Evolutionary conservation across 352 stramenopile genomes (phyloP).

Genomic region (Globisporangium nunn): DNA sequence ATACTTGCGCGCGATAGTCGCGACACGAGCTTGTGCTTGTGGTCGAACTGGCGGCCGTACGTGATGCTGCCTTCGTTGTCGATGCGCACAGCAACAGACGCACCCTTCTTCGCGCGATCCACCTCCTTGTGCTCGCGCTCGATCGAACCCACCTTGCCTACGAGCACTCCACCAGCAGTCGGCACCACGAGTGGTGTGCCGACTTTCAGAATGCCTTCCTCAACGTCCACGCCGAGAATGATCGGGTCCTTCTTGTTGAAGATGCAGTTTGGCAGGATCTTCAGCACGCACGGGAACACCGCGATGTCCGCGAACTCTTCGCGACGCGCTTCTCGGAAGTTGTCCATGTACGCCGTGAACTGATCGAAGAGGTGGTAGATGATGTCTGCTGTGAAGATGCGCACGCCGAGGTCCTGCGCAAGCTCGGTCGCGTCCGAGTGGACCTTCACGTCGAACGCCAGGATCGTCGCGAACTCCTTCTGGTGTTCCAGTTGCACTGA

Average conservation of each 20-base stretch:
- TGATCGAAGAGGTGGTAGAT: constrained; percentile 99
- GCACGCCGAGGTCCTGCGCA: constrained; percentile 90
- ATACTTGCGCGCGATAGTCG: constrained; percentile 91
- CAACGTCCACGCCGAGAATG: constrained; percentile 96
- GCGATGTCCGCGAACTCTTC: constrained; percentile 90
- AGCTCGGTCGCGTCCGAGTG: constrained; percentile 90
- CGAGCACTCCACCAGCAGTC: constrained; percentile 62
- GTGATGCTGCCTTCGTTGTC: constrained; percentile 94
- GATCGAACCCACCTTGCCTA: constrained; percentile 96
- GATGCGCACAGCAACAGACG: constrained; percentile 95
- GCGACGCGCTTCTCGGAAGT: constrained; percentile 88
- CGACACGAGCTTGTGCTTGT: constrained; percentile 85
- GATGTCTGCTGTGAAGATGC: constrained; percentile 99
- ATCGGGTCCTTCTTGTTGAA: constrained; percentile 99
- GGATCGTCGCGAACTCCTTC: constrained; percentile 95
- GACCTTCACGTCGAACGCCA: constrained; percentile 98
- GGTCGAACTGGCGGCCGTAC: constrained; percentile 97
- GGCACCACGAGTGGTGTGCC: constrained; percentile 93
- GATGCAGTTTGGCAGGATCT: constrained; percentile 97
- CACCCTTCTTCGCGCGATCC: constrained; percentile 91
- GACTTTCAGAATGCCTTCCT: constrained; percentile 97
- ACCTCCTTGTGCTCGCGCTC: constrained; percentile 95
- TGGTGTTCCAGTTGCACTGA: constrained; percentile 98
- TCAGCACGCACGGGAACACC: constrained; percentile 93
- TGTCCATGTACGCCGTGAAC: constrained; percentile 97